A percentile compares a stretch with the other conserved stretches of the same genome.
phyloP scores from a whole-genome alignment of 805 yeast genomes.

The Tetrapisispora fleetii region DNA sequence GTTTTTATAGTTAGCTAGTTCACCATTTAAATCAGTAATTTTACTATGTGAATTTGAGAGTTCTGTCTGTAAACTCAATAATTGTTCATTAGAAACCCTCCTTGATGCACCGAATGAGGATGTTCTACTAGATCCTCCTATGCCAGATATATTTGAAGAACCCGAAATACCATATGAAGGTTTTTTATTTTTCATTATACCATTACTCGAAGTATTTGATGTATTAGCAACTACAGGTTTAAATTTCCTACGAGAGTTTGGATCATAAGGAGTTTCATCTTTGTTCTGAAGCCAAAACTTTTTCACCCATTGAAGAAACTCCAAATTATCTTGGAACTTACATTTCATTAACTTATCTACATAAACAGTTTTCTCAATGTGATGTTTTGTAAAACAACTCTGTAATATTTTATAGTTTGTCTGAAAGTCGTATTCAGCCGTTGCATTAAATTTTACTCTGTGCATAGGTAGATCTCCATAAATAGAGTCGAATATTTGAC shows the following conservation, averaged over 20 bases:
- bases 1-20: slow-evolving; percentile 45
- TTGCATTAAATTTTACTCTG: slow-evolving; percentile 63
- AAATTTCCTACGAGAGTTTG: slow-evolving; percentile 45
- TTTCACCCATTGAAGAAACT: slow-evolving; percentile 87
- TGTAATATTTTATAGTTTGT: slow-evolving; percentile 82
- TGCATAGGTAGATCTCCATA: slow-evolving; percentile 74
- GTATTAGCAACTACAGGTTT: slow-evolving; percentile 10
- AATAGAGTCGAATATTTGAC: slow-evolving; percentile 83
- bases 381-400: slow-evolving; percentile 60
- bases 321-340: slow-evolving; percentile 86
- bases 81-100: slow-evolving; percentile 21
- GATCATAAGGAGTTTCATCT: slow-evolving; percentile 63
- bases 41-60: slow-evolving; percentile 36
- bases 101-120: slow-evolving; percentile 22
- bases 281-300: slow-evolving; percentile 70
- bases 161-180: not conserved
- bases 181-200: slow-evolving; percentile 11
- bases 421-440: slow-evolving; percentile 64
- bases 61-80: slow-evolving; percentile 33
- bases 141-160: slow-evolving; percentile 6
- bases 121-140: slow-evolving; percentile 4
- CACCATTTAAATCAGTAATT: slow-evolving; percentile 31
- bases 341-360: slow-evolving; percentile 79
- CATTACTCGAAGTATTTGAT: slow-evolving; percentile 8
- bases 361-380: slow-evolving; percentile 63